Base-by-base conservation (phyloP, 345 rosid genomes). In the Citrus inodora region DNA sequence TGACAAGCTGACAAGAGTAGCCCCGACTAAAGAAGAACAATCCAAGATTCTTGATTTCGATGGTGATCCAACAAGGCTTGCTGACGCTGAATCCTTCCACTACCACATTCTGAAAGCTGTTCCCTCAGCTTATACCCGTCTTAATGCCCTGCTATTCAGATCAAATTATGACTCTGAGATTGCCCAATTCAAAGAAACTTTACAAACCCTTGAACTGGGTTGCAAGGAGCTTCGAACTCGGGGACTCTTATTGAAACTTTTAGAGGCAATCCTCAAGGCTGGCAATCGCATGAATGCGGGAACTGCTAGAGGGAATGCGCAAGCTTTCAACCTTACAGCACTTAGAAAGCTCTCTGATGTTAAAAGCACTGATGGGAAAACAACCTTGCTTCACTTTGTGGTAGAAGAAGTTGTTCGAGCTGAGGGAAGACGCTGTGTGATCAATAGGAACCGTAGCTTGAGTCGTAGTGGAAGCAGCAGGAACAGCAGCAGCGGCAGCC, bases 221-320 rank as follows among this genome's bases (percentile, higher is more conserved):
- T 92, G 97, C 58, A 88, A 81, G 77, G 97, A 93, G 84, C 94
- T 96, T 1, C 85, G 89, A 28, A 85, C 83, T n/a, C 86, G 89
- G 21, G 91, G 97, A n/a, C 80, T 96, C 24, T 96, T 96, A 9
- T 77, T 91, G 62, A 96, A 93, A 83, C 95, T 96, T 28, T 79
- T 96, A 8, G 99, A 96, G 70, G 99, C 99, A 2, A 83, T 96
- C 66, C 94, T 96, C 9, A 93, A 96, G 87, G 95, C 98, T 21
- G 99, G 99, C 0, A 93, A 96, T 67, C 84, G 98, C 6, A 96
- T 96, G 99, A 96, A 93, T 78, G 95, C 93, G 0, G 97, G 99
- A 62, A 96, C 98, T 25, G 80, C 93, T 14, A 76, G 99, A 82
- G 99, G 98, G 28, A 87, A 94, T 78, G 99, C 99, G 2, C 92